Evolutionary conservation across 306 rosid genomes (phyloP).

Genomic region (Potentilla sterilis): DNA sequence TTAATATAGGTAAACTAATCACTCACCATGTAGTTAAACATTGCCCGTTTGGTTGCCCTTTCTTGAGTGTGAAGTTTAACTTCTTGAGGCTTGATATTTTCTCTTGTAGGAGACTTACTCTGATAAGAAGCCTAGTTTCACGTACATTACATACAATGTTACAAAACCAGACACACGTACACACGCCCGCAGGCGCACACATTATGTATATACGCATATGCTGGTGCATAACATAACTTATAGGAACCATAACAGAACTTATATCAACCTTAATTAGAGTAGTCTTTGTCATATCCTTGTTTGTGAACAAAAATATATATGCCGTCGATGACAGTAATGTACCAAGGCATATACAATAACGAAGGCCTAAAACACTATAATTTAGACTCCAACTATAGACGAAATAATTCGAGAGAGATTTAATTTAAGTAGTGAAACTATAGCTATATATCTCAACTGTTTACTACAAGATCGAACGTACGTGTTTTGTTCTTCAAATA

Average conservation of each 20-base stretch:
- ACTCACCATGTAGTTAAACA: constrained; percentile 81
- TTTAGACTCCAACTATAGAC: background rate
- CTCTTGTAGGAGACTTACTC: constrained; percentile 44
- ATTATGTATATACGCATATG: too few species aligned
- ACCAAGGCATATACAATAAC: too few species aligned
- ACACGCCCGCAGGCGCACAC: too few species aligned
- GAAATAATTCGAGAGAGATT: background rate
- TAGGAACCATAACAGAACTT: background rate
- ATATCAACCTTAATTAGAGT: background rate
- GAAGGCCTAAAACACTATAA: too few species aligned
- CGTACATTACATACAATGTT: too few species aligned
- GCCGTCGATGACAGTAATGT: too few species aligned
- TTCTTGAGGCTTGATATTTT: constrained; percentile 74
- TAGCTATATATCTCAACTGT: background rate
- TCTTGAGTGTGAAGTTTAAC: constrained; percentile 80
- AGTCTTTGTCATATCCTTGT: background rate
- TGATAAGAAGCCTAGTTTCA: background rate
- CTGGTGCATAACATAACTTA: background rate
- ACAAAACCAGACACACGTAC: too few species aligned
- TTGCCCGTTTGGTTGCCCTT: constrained; percentile 85
- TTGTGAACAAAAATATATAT: background rate
- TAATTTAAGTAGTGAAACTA: background rate
- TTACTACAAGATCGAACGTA: background rate
- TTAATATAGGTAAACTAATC: background rate
- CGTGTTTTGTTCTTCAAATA: background rate